These are phyloP conservation scores for Asclepias syriaca DNA, from an alignment of 257 asterid genomes.

Conservation along the genomic window DNA sequence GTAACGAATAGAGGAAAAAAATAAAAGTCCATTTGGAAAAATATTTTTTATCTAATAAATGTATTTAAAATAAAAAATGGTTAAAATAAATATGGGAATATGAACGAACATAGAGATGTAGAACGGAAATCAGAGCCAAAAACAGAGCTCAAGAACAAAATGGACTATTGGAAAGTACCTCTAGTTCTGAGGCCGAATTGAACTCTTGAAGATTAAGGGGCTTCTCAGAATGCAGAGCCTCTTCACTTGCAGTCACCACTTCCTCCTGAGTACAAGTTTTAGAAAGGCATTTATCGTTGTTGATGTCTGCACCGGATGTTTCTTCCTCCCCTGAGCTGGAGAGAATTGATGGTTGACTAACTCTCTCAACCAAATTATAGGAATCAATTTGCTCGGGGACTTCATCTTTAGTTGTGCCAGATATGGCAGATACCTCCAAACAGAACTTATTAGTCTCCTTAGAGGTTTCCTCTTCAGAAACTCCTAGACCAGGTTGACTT, in stretches of 20 bases:
- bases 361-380: constrained; percentile 22
- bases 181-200: constrained; percentile 54
- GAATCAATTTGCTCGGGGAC: constrained; percentile 23
- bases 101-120: neutral
- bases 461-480: constrained; percentile 26
- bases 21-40: no score
- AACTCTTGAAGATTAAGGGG: constrained; percentile 55
- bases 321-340: constrained; percentile 28
- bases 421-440: constrained; percentile 15
- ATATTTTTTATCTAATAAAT: no score
- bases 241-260: constrained; percentile 21
- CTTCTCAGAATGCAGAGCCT: constrained; percentile 27
- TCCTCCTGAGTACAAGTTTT: constrained; percentile 28
- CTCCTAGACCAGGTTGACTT: constrained; percentile 16
- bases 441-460: constrained; percentile 10
- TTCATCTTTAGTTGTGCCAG: constrained; percentile 20
- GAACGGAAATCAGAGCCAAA: neutral
- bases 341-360: constrained; percentile 16
- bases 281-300: constrained; percentile 15
- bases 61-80: no score
- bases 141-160: neutral
- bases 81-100: neutral
- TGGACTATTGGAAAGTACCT: constrained; percentile 34
- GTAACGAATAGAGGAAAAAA: neutral
- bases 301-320: constrained; percentile 21